A percentile compares a stretch with the other conserved stretches of the same genome.
phyloP scores from a whole-genome alignment of 2,329 filamentous ascomycete genomes.

The Arthrobotrys musiformis region DNA sequence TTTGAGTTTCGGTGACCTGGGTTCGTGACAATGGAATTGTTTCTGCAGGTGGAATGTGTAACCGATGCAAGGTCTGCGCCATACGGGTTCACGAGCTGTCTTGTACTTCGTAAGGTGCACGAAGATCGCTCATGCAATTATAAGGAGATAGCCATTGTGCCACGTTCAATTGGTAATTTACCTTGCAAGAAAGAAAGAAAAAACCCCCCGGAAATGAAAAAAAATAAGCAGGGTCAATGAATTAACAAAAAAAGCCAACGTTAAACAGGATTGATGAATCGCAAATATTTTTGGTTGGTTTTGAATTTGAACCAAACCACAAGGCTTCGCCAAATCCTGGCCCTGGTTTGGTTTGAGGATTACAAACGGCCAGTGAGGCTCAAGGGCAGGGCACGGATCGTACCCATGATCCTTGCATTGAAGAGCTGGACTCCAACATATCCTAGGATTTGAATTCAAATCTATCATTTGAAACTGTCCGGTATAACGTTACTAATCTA shows the following conservation, averaged over 20 bases:
- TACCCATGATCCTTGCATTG: slow-evolving; percentile 20
- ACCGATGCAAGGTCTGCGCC: slow-evolving; percentile 16
- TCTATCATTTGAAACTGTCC: neutral
- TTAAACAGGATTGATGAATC: too few species aligned
- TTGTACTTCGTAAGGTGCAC: neutral
- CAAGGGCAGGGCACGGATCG: neutral
- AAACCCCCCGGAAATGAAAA: neutral
- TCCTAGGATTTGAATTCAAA: slow-evolving; percentile 14
- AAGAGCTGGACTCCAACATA: neutral
- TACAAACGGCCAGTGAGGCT: neutral
- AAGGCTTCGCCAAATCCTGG: neutral
- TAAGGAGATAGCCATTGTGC: neutral
- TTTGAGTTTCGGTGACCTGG: neutral
- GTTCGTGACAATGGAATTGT: slow-evolving; percentile 6
- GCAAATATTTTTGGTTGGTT: too few species aligned
- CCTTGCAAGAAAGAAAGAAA: neutral
- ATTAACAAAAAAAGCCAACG: too few species aligned
- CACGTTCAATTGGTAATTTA: neutral
- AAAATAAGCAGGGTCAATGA: neutral
- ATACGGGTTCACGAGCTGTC: slow-evolving; percentile 1
- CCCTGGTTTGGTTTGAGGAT: neutral
- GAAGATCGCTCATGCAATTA: slow-evolving; percentile 1
- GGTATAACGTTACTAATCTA: neutral
- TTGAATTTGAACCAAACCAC: too few species aligned
- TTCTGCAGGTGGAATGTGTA: slow-evolving; percentile 12